Evolutionary conservation across 2,329 filamentous ascomycete genomes (phyloP), one percentile per base, ranked within the genome.

Genomic region (Colletotrichum tofieldiae): DNA sequence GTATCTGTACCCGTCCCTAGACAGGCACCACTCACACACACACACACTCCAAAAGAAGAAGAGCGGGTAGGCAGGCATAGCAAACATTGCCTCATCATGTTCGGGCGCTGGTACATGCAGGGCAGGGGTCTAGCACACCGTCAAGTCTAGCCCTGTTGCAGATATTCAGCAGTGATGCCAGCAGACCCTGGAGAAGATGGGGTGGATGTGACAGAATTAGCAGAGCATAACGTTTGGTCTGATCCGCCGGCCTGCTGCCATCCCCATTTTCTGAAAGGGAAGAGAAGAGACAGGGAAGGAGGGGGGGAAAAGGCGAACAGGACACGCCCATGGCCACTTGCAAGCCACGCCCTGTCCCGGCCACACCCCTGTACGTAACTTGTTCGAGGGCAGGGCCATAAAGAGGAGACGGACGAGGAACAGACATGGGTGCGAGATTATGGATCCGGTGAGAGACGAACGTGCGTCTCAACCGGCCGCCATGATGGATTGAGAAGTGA

Each of bases 131-230:
- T 77, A 73, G 77, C 76, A 81, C 77, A 77, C 77, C 77, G 78
- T 79, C 77, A 77, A 77, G 78, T 80, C 78, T 81, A 82, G 82
- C 81, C 81, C 79, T 83, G 83, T 84, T 82, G 81, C 83, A 84
- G 79, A 71, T 70, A 71, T 71, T 73, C 66, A 73, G 67, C 70
- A 72, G 55, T 67, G 61, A 72, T 71, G 66, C 73, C 60, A 71
- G 66, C 63, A 67, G 61, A 71, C 73, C 76, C 76, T 72, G 75
- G 76, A 75, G 72, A 78, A 76, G 77, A 79, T 78, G 79, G 76
- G 75, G 76, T 78, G 77, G 77, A 78, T 79, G 79, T 76, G 79
- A 80, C 78, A 78, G 77, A 77, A 78, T 76, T 75, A 78, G 76
- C 69, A 78, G 78, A 78, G 78, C 78, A 79, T 78, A 77, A 78